A percentile compares a stretch with the other conserved stretches of the same genome.
These are phyloP conservation scores for Aspergillus terreus DNA, from an alignment of 2,329 filamentous ascomycete genomes.

Conservation along the genomic window DNA sequence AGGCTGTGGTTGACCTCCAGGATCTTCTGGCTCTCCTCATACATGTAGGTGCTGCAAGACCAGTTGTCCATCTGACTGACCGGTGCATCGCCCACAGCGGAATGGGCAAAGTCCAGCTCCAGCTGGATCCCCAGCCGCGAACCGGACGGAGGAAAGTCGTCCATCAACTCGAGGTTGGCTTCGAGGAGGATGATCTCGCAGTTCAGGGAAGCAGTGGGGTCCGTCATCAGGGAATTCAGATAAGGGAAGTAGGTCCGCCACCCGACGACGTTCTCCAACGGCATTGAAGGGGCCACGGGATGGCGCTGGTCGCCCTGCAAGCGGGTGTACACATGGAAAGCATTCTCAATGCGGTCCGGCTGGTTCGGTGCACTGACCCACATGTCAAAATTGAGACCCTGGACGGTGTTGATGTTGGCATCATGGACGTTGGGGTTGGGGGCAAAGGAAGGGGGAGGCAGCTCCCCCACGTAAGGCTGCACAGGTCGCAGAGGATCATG, in stretches of 20 bases:
- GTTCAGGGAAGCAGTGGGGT: constrained; percentile 29
- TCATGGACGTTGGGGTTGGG: constrained; percentile 33
- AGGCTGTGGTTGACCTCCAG: constrained; percentile 31
- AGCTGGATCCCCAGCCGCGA: constrained; percentile 42
- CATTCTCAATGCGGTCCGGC: constrained; percentile 34
- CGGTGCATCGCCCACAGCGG: constrained; percentile 28
- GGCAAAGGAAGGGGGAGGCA: constrained; percentile 32
- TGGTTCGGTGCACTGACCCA: constrained; percentile 40
- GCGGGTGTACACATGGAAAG: constrained; percentile 43
- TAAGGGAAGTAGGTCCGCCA: constrained; percentile 43
- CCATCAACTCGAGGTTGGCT: constrained; percentile 41
- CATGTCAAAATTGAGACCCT: constrained; percentile 44
- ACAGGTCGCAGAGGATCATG: constrained; percentile 29
- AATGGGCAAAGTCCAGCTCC: constrained; percentile 39
- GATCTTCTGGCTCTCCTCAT: constrained; percentile 33
- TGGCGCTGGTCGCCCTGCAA: constrained; percentile 38
- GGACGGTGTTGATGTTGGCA: constrained; percentile 24
- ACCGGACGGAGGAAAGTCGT: constrained; percentile 39
- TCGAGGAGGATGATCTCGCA: constrained; percentile 45
- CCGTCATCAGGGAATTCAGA: constrained; percentile 33
- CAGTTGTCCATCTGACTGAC: constrained; percentile 39
- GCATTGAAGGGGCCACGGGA: constrained; percentile 31
- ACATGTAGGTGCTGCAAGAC: constrained; percentile 42
- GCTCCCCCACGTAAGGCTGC: constrained; percentile 31
- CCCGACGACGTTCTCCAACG: constrained; percentile 36